Percentiles rank a stretch among this genome's conserved stretches.
These are phyloP conservation scores for Lasiosphaeris hirsuta DNA, from an alignment of 495 filamentous ascomycete species.

Conservation along the genomic window DNA sequence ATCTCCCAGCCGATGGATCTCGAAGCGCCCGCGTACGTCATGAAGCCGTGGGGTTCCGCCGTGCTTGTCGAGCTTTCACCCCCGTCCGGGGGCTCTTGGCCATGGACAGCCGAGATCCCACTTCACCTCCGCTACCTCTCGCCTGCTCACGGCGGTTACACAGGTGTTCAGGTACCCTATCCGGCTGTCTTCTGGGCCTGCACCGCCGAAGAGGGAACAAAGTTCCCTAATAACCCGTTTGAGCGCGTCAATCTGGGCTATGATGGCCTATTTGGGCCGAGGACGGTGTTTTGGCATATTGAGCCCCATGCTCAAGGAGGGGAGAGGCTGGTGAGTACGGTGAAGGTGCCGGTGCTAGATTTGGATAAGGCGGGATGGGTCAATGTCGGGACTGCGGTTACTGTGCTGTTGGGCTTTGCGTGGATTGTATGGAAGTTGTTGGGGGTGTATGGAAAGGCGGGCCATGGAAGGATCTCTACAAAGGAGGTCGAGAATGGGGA, in stretches of 20 bases:
- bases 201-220: conserved; percentile 63
- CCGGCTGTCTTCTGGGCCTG: conserved; percentile 95
- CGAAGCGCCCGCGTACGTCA: conserved; percentile 83
- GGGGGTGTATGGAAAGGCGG: conserved; percentile 34
- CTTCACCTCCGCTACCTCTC: conserved; percentile 84
- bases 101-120: conserved; percentile 76
- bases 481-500: conserved; percentile 17
- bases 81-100: conserved; percentile 29
- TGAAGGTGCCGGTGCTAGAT: conserved; percentile 77
- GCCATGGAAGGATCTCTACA: conserved; percentile 20
- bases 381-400: conserved; percentile 66
- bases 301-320: conserved; percentile 49
- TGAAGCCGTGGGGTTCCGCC: conserved; percentile 73
- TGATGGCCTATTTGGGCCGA: conserved; percentile 75
- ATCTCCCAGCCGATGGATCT: conserved; percentile 83
- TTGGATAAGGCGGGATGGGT: conserved; percentile 55
- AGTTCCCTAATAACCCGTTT: conserved; percentile 80
- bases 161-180: conserved; percentile 54
- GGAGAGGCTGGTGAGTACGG: conserved; percentile 50
- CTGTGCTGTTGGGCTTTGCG: conserved; percentile 66
- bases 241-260: conserved; percentile 81
- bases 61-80: conserved; percentile 72
- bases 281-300: conserved; percentile 85
- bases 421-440: conserved; percentile 71
- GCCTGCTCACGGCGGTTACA: conserved; percentile 52